Percentiles rank a stretch among this genome's conserved stretches.
Evolutionary conservation across 2,329 filamentous ascomycete genomes (phyloP).

Genomic region (Microsporum audouinii): DNA sequence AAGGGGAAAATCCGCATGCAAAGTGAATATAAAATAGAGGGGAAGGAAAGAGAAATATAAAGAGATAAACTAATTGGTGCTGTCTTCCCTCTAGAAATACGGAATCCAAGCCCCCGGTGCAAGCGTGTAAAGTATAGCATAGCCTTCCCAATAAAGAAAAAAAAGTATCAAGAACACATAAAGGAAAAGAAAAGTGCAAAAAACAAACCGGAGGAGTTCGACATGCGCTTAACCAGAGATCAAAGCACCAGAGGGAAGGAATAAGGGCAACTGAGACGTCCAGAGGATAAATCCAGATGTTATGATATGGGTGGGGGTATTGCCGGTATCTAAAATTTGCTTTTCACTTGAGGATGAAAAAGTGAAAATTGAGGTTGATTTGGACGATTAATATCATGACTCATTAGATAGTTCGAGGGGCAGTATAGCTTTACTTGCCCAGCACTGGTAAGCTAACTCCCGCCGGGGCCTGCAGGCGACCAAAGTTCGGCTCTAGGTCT

Average conservation of each 20-base stretch:
- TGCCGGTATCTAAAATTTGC: background rate
- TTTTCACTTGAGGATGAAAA: background rate
- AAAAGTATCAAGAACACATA: background rate
- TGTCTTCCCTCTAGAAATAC: background rate
- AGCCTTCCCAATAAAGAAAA: background rate
- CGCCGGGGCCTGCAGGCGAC: constrained; percentile 52
- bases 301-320: background rate
- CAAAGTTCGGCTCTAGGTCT: constrained; percentile 89
- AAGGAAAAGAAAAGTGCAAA: background rate
- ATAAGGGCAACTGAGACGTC: background rate
- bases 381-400: constrained; percentile 2
- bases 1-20: background rate
- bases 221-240: background rate
- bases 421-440: background rate
- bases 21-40: background rate
- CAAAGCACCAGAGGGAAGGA: background rate
- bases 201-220: background rate
- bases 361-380: background rate
- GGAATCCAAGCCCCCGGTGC: background rate
- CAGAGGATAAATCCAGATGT: background rate
- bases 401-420: background rate
- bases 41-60: background rate
- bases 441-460: constrained; percentile 16
- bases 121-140: background rate
- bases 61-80: background rate